These are phyloP conservation scores for Talaromyces verruculosus DNA, from an alignment of 2,329 filamentous ascomycete genomes.

Conservation along the genomic window DNA sequence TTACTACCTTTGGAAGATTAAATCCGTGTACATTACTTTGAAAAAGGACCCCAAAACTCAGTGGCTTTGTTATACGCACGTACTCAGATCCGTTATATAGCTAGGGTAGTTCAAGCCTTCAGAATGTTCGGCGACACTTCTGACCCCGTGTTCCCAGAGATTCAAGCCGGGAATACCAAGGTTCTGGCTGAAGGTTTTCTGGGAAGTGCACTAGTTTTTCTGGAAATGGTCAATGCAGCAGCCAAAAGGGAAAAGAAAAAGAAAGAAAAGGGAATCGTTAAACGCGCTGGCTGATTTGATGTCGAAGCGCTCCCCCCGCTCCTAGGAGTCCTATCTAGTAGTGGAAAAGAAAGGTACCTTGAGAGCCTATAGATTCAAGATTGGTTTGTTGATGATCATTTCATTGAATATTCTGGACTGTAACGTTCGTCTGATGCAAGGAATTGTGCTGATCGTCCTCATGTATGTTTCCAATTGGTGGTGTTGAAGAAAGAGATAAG, in stretches of 20 bases:
- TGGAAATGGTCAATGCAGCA: not conserved
- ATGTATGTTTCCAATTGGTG: not conserved
- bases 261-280: not conserved
- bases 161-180: not conserved
- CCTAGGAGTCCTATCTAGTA: too few relatives aligned
- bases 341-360: not conserved
- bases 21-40: too few relatives aligned
- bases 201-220: not conserved
- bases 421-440: not conserved
- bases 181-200: not conserved
- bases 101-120: too few relatives aligned
- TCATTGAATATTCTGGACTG: not conserved
- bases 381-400: not conserved
- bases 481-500: not conserved
- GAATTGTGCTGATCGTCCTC: not conserved
- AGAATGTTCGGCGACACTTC: not conserved
- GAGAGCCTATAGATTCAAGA: not conserved
- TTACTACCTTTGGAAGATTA: too few relatives aligned
- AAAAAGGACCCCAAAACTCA: too few relatives aligned
- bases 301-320: constrained; percentile 1
- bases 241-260: not conserved
- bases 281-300: not conserved
- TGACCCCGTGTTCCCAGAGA: not conserved
- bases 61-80: too few relatives aligned
- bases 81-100: too few relatives aligned